Percentiles rank a stretch among this genome's conserved stretches.
phyloP scores from a whole-genome alignment of 495 filamentous ascomycete species.

The Neurospora sp. region DNA sequence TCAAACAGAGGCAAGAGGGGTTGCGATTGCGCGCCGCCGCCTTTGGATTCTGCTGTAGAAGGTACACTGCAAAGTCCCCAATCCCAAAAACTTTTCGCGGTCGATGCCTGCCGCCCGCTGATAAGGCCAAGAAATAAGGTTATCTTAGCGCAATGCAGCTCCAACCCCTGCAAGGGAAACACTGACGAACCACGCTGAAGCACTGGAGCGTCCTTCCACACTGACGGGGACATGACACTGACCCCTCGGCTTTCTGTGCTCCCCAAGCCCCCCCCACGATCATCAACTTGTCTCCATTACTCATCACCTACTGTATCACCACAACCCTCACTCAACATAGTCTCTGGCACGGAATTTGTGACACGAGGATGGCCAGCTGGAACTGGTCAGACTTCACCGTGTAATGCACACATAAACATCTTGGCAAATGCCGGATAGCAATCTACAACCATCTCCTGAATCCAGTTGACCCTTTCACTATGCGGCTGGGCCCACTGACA shows the following conservation, averaged over 20 bases:
- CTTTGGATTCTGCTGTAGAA: not conserved
- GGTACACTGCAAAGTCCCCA: not conserved
- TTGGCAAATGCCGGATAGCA: not conserved
- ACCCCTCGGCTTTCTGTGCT: not conserved
- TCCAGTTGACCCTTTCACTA: not conserved
- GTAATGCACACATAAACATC: not conserved
- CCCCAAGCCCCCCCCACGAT: not conserved
- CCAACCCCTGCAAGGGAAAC: slow-evolving; percentile 3
- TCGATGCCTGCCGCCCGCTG: not conserved
- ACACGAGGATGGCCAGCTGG: not conserved
- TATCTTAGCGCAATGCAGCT: slow-evolving; percentile 26
- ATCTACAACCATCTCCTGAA: not conserved
- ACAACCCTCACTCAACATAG: not conserved
- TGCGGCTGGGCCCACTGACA: slow-evolving; percentile 35
- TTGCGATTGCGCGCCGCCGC: not conserved
- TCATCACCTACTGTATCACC: not conserved
- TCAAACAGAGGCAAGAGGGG: not conserved
- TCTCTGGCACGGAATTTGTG: not conserved
- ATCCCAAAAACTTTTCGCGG: slow-evolving; percentile 11
- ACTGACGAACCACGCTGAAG: not conserved
- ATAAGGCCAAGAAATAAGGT: slow-evolving; percentile 27
- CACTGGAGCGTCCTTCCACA: not conserved
- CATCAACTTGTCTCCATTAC: not conserved
- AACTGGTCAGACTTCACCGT: not conserved
- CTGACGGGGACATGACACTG: not conserved